Base-by-base conservation (phyloP, 495 filamentous ascomycete species). In the Platismatia glauca region DNA sequence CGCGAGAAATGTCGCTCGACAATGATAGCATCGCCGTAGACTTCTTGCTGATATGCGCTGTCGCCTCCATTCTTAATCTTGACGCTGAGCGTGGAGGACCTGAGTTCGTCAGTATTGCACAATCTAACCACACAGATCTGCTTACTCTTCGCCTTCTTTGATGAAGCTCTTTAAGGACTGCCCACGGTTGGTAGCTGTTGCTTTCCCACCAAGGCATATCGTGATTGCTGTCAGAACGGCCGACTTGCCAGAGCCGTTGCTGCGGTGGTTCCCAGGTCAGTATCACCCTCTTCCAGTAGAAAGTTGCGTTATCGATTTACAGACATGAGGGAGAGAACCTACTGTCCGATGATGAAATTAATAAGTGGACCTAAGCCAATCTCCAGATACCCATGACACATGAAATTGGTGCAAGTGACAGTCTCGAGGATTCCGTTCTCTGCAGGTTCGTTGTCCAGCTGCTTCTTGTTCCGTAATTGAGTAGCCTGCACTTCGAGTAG, bases 221-320 rank as follows among this genome's bases (percentile, higher is more conserved):
- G 91, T 97, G 60, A 99, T 84, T 9, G 90, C 94, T 3, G 94
- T 97, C n/a, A 99, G 76, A 27, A 97, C 86, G 29, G 94, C 94
- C 71, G 93, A 97, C 76, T 99, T 99, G n/a, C 94, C 94, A 69
- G 94, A 97, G 46, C 94, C 94, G 72, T 99, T 99, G 70, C 48
- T 52, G 24, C 15, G 16, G 18, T 18, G 1, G 13, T 52, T 16
- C 7, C 44, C 44, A 24, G n/a, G 7, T 48, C 24, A 52, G 48
- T 5, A 29, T 52, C 31, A 52, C 48, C 9, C 24, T 24, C 24
- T 52, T 29, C 12, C 15, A 52, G 48, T 31, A 24, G 24, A 7
- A 48, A n/a, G 31, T 31, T 1, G 24, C 5, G 13, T 1, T 31
- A 27, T 31, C 13, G 13, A 9, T 16, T 29, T 16, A 5, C 18